A percentile compares a stretch with the other conserved stretches of the same genome.
These are phyloP conservation scores for Discostella stelligera DNA, from an alignment of 352 stramenopile genomes.

Conservation along the genomic window DNA sequence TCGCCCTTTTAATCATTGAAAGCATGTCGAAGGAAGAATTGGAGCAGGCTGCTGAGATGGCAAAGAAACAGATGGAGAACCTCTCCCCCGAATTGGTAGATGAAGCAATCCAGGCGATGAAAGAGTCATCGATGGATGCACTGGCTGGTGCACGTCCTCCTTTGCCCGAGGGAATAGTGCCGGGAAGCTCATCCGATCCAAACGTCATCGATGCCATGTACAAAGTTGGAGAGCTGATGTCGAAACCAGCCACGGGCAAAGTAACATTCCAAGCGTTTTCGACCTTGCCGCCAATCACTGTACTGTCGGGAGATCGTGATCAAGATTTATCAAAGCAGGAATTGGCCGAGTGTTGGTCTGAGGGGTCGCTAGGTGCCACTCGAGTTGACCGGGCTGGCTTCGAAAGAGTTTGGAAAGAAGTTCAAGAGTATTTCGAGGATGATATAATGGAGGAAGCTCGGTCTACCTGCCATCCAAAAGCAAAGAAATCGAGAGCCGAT, in stretches of 20 bases:
- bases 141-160: background rate
- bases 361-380: conserved; percentile 53
- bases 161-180: conserved; percentile 20
- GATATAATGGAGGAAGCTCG: conserved; percentile 63
- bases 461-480: conserved; percentile 33
- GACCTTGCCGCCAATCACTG: conserved; percentile 53
- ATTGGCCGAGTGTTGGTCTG: conserved; percentile 63
- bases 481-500: conserved; percentile 26
- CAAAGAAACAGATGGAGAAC: conserved; percentile 51
- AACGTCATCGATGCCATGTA: conserved; percentile 69
- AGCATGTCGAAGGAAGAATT: conserved; percentile 66
- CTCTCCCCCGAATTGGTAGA: conserved; percentile 57
- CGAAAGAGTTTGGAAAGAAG: conserved; percentile 69
- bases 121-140: conserved; percentile 13
- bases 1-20: conserved; percentile 3
- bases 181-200: conserved; percentile 39
- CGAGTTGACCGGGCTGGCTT: conserved; percentile 60
- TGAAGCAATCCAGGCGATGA: conserved; percentile 42
- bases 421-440: conserved; percentile 75
- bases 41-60: conserved; percentile 51
- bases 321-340: conserved; percentile 57
- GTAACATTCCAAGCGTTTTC: conserved; percentile 65
- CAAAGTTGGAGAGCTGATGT: conserved; percentile 60
- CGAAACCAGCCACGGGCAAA: conserved; percentile 41
- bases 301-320: conserved; percentile 48